Base-by-base conservation (phyloP, 2,329 filamentous ascomycete species). In the Fusarium palustre region DNA sequence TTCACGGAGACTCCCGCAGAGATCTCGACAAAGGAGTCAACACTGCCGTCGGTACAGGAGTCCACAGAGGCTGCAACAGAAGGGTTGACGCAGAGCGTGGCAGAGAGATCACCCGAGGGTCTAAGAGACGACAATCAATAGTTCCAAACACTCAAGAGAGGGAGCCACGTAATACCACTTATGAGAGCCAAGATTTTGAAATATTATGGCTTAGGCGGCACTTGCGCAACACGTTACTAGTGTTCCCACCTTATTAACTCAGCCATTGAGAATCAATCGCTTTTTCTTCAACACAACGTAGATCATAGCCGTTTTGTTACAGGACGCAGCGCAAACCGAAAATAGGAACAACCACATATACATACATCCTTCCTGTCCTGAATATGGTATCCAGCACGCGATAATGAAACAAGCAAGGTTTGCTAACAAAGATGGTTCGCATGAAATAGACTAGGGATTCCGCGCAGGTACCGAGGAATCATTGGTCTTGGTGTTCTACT, bases 171-270 rank as follows among this genome's bases (percentile, higher is more conserved):
- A 67, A 54, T 39, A 11, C 48, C 45, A 55, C 36, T 59, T 52
- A 33, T 38, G 24, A 63, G 48, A 38, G 49, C 36, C 56, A 63
- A 56, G 55, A 53, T 36, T 20, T 47, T 41, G 43, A 28, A 31
- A 67, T 34, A 46, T 64, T 53, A 50, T 55, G 66, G 67, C 67
- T 70, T 68, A 70, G 63, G 43, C 39, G 59, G 41, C 53, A 60
- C 52, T 68, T 70, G 67, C 67, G 67, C 67, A 69, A 70, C 62
- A 52, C 67, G 38, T 24, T 34, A 46, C 38, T 66, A 55, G 52
- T 25, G 60, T 56, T 70, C 47, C 66, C 57, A 70, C 66, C 47
- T 55, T 50, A 54, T 66, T 49, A 48, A 65, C 48, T 70, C 59
- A 68, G 63, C 63, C 55, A 60, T 60, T 31, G 54, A 34, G 46